Conservation (phyloP, 2,329 filamentous ascomycete genomes). For the Akanthomyces uredinophilus region DNA sequence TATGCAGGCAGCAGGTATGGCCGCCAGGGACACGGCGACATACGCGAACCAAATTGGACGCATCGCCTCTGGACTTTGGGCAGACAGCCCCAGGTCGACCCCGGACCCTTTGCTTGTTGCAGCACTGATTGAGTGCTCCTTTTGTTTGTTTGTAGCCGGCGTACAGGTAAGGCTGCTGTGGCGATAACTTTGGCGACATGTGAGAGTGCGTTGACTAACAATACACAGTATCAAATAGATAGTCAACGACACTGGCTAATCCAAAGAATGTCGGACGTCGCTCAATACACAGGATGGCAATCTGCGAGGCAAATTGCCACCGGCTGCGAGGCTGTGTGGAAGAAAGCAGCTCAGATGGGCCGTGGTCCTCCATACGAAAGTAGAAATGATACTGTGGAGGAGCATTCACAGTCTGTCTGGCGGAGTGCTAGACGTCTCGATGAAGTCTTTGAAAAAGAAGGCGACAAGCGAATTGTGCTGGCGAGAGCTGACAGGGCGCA, state of each 20-base stretch:
- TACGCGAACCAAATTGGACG: slow-evolving; percentile 73
- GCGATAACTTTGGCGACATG: background rate
- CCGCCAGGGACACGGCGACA: slow-evolving; percentile 63
- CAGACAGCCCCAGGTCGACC: slow-evolving; percentile 43
- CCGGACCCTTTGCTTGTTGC: slow-evolving; percentile 67
- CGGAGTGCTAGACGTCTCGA: slow-evolving; percentile 47
- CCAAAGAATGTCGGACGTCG: slow-evolving; percentile 66
- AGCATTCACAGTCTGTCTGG: slow-evolving; percentile 37
- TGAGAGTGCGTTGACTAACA: slow-evolving; percentile 17
- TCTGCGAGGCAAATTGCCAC: slow-evolving; percentile 74
- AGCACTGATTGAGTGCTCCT: slow-evolving; percentile 74
- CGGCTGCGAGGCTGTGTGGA: slow-evolving; percentile 82
- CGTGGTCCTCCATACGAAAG: slow-evolving; percentile 56
- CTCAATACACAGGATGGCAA: slow-evolving; percentile 80
- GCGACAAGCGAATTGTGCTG: slow-evolving; percentile 49
- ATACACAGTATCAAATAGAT: slow-evolving; percentile 58
- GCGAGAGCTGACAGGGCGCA: slow-evolving; percentile 59
- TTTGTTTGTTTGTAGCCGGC: slow-evolving; percentile 81
- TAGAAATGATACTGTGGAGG: slow-evolving; percentile 26
- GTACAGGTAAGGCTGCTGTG: slow-evolving; percentile 51
- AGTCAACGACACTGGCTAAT: slow-evolving; percentile 75
- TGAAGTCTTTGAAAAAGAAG: slow-evolving; percentile 40
- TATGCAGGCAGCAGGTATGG: slow-evolving; percentile 78
- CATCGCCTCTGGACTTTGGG: slow-evolving; percentile 68
- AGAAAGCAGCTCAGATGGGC: slow-evolving; percentile 65